Base-by-base conservation (phyloP, 352 stramenopile species). In the Peronospora tabacina region DNA sequence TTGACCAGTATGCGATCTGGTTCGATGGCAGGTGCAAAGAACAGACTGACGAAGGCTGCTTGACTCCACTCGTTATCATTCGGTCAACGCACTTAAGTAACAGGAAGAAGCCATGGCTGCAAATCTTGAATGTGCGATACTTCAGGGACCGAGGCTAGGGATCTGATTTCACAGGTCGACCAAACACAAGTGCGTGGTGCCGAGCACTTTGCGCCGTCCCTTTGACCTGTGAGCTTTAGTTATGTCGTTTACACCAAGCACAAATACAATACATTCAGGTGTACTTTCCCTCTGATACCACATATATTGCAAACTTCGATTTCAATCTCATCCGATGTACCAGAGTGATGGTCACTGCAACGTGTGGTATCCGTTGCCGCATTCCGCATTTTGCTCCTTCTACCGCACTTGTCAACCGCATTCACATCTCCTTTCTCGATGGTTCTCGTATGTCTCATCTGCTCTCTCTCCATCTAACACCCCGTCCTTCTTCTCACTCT, bases 391-490 rank as follows among this genome's bases (percentile, higher is more conserved):
- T 64, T 44, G 46, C 53, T 53, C 19, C 20, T 17, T 56, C 29
- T 44, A 26, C 51, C 22, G 26, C 51, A 70, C 56, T 12, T 2
- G 28, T 49, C 20, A 42, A 51, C 20, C 13, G 17, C 22, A 12
- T 20, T 16, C 22, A 36, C 44, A 19, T 26, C 42, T 33, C 20
- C 28, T 12, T 29, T 24, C 57, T 62, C 56, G 42, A 86, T 86
- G 75, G 60, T 72, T 48, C 70, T 84, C 41, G 70, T 83, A 67
- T 48, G 71, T 79, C 12, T 29, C 46, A 17, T 10, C 38, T 10
- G 10, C 19, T 34, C 19, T 36, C 7, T 10, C 11, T n/a, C 19
- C 24, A n/a, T 11, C 13, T 44, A 32, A 45, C 11, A 9, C 34
- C 13, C 12, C 49, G 7, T 39, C 35, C 22, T 32, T 50, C 11